These are phyloP conservation scores for Fragaria ananassa DNA, from an alignment of 306 rosid genomes.

Conservation along the genomic window DNA sequence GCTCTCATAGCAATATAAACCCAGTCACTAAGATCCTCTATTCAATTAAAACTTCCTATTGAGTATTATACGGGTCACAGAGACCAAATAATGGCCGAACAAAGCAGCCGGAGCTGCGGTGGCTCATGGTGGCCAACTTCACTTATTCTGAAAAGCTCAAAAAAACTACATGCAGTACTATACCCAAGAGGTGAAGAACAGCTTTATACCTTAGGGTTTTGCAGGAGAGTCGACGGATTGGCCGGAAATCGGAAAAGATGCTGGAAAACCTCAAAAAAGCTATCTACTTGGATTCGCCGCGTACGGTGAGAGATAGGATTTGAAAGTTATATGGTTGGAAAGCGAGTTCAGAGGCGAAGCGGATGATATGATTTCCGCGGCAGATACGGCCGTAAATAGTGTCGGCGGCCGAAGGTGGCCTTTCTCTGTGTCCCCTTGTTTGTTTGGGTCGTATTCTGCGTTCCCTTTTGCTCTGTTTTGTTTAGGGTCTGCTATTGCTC, in stretches of 20 bases:
- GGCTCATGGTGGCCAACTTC: neutral
- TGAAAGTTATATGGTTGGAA: neutral
- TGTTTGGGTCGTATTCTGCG: neutral
- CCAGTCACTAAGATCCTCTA: neutral
- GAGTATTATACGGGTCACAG: neutral
- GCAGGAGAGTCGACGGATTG: neutral
- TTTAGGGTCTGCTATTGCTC: neutral
- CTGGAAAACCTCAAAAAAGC: neutral
- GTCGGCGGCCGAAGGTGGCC: neutral
- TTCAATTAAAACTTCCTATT: neutral
- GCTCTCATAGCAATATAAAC: neutral
- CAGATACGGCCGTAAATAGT: neutral
- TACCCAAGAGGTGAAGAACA: neutral
- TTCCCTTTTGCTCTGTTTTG: neutral
- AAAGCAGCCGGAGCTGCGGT: neutral
- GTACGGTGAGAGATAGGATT: neutral
- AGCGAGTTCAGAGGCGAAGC: neutral
- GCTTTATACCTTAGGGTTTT: neutral
- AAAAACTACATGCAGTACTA: neutral
- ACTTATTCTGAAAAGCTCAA: neutral
- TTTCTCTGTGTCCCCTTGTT: neutral
- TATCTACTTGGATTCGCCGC: neutral
- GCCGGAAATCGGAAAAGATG: neutral
- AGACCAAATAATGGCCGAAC: neutral
- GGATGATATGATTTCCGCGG: neutral